A percentile compares a stretch with the other conserved stretches of the same genome.
Evolutionary conservation across 805 yeast species (phyloP).

Genomic region (Starmerella potacharoeniae): DNA sequence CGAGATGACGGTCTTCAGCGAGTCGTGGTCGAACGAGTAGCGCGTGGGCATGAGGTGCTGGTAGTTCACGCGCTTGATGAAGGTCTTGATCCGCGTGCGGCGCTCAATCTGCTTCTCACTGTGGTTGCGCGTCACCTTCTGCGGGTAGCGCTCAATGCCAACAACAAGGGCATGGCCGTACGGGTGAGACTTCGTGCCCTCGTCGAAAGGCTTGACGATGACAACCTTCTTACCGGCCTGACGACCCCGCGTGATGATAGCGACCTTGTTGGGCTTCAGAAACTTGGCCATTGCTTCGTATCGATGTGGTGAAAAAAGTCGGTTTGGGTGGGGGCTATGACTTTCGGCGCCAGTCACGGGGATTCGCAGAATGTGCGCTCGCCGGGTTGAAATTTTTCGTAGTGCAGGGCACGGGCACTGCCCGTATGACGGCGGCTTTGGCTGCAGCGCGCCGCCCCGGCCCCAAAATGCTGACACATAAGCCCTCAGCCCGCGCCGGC

Average conservation of each 20-base stretch:
- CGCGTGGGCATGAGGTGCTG: constrained; percentile 99
- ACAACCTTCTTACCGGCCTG: constrained; percentile 99
- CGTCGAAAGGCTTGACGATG: constrained; percentile 95
- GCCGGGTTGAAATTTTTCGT: not conserved
- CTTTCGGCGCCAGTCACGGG: not conserved
- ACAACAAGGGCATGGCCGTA: constrained; percentile 99
- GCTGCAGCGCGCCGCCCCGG: not conserved
- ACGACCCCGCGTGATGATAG: constrained; percentile 99
- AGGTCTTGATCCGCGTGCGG: constrained; percentile 98
- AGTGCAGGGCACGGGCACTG: not conserved
- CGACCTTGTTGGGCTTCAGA: constrained; percentile 99
- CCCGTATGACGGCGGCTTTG: not conserved
- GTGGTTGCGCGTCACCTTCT: constrained; percentile 88
- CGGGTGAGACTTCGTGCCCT: constrained; percentile 96
- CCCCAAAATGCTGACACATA: not conserved
- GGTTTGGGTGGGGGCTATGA: constrained; percentile 4
- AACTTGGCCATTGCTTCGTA: constrained; percentile 75
- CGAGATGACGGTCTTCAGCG: constrained; percentile 82
- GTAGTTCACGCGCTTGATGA: constrained; percentile 98
- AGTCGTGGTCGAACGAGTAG: constrained; percentile 94
- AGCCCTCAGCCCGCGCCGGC: constrained; percentile 4
- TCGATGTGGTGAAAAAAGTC: constrained; percentile 14
- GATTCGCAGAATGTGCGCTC: not conserved
- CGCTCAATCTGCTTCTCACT: constrained; percentile 93
- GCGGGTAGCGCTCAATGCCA: constrained; percentile 97